These are phyloP conservation scores for Phylloporus scabripes DNA, from an alignment of 768 basidiomycete species.

Conservation along the genomic window DNA sequence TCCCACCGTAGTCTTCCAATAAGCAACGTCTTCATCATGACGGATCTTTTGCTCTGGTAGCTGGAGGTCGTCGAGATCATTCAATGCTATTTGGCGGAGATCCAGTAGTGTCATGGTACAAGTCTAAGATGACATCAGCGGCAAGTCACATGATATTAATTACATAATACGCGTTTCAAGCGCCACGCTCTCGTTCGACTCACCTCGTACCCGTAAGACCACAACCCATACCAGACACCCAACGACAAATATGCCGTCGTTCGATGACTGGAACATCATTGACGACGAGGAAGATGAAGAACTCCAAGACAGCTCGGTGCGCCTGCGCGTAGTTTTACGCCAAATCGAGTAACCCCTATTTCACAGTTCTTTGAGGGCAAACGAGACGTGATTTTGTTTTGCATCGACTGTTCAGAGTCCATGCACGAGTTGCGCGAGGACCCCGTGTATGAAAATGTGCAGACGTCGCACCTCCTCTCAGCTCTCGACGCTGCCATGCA, in stretches of 20 bases:
- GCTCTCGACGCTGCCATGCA: constrained; percentile 82
- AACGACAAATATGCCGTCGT: constrained; percentile 48
- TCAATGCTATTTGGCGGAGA: constrained; percentile 30
- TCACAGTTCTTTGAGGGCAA: constrained; percentile 62
- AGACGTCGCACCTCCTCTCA: constrained; percentile 71
- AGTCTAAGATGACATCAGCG: constrained; percentile 1
- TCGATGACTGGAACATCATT: constrained; percentile 75
- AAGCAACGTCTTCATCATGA: constrained; percentile 64
- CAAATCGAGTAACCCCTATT: constrained; percentile 13
- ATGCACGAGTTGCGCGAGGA: constrained; percentile 76
- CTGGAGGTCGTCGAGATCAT: constrained; percentile 13
- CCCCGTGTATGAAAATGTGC: constrained; percentile 55
- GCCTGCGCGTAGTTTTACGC: constrained; percentile 13
- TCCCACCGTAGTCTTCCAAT: constrained; percentile 68
- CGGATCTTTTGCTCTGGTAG: constrained; percentile 54
- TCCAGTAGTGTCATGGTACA: constrained; percentile 3
- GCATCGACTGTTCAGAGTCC: constrained; percentile 87
- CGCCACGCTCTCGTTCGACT: constrained; percentile 3
- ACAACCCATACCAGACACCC: not conserved
- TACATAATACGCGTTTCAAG: constrained; percentile 24
- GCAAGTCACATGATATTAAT: constrained; percentile 16
- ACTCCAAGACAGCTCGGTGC: constrained; percentile 62
- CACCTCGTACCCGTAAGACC: not conserved
- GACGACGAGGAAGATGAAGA: constrained; percentile 84
- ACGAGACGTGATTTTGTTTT: constrained; percentile 88